Evolutionary conservation across 495 filamentous ascomycete genomes (phyloP).

Genomic region (Hamigera avellanea): DNA sequence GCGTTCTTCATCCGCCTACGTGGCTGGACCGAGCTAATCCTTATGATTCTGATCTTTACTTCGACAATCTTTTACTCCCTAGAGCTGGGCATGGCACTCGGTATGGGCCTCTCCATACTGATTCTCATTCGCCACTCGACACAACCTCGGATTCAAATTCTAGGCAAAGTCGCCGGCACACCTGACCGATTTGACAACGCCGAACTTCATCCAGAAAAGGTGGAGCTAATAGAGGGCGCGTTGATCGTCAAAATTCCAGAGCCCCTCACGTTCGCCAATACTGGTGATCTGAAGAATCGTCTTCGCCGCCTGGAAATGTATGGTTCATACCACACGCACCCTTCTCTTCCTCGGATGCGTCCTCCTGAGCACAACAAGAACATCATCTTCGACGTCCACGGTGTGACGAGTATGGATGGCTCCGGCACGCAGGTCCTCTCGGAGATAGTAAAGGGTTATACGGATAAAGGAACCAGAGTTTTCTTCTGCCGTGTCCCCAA

Average conservation of each 20-base stretch:
- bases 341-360: slow-evolving; percentile 68
- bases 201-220: slow-evolving; percentile 58
- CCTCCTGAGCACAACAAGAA: slow-evolving; percentile 66
- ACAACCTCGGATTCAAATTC: slow-evolving; percentile 89
- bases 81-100: slow-evolving; percentile 75
- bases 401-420: slow-evolving; percentile 84
- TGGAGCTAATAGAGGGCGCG: slow-evolving; percentile 85
- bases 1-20: slow-evolving; percentile 77
- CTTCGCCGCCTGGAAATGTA: slow-evolving; percentile 78
- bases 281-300: slow-evolving; percentile 78
- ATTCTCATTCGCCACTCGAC: slow-evolving; percentile 84
- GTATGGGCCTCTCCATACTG: slow-evolving; percentile 77
- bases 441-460: slow-evolving; percentile 77
- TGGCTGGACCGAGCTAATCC: slow-evolving; percentile 70
- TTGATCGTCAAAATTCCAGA: slow-evolving; percentile 96
- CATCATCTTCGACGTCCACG: slow-evolving; percentile 93
- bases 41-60: slow-evolving; percentile 84
- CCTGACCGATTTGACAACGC: slow-evolving; percentile 73
- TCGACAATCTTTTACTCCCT: slow-evolving; percentile 90
- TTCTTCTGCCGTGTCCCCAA: slow-evolving; percentile 79
- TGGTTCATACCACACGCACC: slow-evolving; percentile 72
- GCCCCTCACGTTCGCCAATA: slow-evolving; percentile 93
- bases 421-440: slow-evolving; percentile 82
- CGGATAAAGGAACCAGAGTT: slow-evolving; percentile 59
- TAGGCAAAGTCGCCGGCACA: slow-evolving; percentile 79